These are phyloP conservation scores for Argentina anserina DNA, from an alignment of 306 rosid genomes.

Conservation along the genomic window DNA sequence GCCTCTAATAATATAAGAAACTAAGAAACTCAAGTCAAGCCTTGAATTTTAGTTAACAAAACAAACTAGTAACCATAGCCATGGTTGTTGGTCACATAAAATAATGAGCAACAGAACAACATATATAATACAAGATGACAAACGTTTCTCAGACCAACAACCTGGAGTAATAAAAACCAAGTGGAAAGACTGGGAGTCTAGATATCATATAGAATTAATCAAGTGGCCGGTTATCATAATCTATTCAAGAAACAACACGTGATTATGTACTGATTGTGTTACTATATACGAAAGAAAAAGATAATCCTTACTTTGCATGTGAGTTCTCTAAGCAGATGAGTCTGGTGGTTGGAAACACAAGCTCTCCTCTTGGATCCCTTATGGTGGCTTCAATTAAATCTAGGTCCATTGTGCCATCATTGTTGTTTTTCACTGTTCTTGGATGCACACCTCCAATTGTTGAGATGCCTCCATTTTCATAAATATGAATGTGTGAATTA, in stretches of 20 bases:
- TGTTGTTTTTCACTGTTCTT: conserved; percentile 55
- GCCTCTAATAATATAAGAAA: not conserved
- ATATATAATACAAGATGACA: not conserved
- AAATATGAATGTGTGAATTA: conserved; percentile 66
- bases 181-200: not conserved
- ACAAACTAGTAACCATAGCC: not conserved
- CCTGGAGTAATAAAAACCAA: not conserved
- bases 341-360: conserved; percentile 70
- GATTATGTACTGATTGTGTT: not conserved
- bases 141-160: not conserved
- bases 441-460: conserved; percentile 94
- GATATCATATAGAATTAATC: not conserved
- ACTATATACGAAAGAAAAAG: not conserved
- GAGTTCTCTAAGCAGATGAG: conserved; percentile 94
- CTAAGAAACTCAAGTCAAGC: not conserved
- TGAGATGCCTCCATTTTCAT: conserved; percentile 89
- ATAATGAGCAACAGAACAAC: not conserved
- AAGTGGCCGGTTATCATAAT: conserved; percentile 3
- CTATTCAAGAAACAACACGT: conserved; percentile 3
- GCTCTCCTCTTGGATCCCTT: conserved; percentile 59
- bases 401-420: conserved; percentile 86
- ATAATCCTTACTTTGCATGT: conserved; percentile 72
- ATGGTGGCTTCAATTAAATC: conserved; percentile 71
- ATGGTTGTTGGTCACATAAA: not conserved
- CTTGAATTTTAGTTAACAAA: not conserved